Evolutionary conservation across 805 yeast species (phyloP), one percentile per base, ranked within the genome.

Genomic region (Metschnikowia gelsemii): DNA sequence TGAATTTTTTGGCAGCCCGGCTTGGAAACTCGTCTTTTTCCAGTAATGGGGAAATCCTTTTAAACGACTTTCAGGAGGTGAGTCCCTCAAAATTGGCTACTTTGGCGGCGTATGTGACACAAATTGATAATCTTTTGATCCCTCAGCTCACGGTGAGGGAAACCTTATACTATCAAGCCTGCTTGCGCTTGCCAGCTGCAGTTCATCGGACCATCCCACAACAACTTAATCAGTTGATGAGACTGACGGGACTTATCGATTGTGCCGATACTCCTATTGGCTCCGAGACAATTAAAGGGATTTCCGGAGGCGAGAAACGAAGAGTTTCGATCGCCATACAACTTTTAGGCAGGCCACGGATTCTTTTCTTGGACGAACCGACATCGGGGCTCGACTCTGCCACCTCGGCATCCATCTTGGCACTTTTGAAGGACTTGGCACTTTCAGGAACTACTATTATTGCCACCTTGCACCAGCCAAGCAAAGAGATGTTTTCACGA

Each of bases 361-460:
- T 88, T 27, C 58, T 88, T 25, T 72, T 88, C 36, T 61, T 88
- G 18, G 96, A 88, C 61, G 96, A 88, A 56, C 96, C 96, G 2
- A 88, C 96, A 0, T 85, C 95, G 4, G 96, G 96, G 0, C 69
- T 88, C 19, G 96, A 88, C 56, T 78, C 90, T 9, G 78, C 85
- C 43, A 86, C 93, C 0, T 84, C 95, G 0, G 72, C 77, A 1
- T 75, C 86, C 2, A 83, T 87, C 25, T 58, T 88, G 29, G 66
- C 72, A 22, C 76, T 87, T 28, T 66, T 87, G 43, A 68, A 77
- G 37, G 68, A 70, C 2, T 61, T 88, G 26, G 78, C 88, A 2
- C 75, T 72, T 22, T 79, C 82, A 5, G 78, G 81, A 9, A 85
- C 95, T 0, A 73, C 88, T 7, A 75, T 87, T 18, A 64, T 77